phyloP scores from a whole-genome alignment of 2,329 filamentous ascomycete genomes.

The Penicillium olsonii region DNA sequence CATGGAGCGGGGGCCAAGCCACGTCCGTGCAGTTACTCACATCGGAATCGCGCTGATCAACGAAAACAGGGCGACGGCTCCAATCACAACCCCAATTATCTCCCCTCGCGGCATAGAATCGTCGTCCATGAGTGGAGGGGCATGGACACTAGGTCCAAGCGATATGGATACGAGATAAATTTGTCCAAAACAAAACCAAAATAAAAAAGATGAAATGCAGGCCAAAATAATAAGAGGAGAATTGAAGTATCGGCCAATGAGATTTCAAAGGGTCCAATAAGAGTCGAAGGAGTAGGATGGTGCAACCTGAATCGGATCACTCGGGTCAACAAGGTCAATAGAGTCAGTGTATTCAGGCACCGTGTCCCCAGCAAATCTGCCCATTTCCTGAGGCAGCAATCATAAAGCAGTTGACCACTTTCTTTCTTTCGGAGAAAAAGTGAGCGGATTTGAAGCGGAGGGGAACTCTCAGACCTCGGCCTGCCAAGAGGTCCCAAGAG shows the following conservation, averaged over 20 bases:
- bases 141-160: conserved; percentile 15
- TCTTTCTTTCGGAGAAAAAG: conserved; percentile 10
- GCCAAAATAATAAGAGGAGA: conserved; percentile 1
- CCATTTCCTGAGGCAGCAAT: background rate
- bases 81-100: conserved; percentile 33
- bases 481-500: conserved; percentile 21
- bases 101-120: conserved; percentile 23
- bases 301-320: conserved; percentile 10
- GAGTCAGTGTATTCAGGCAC: conserved; percentile 5
- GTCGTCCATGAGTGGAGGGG: conserved; percentile 24
- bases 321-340: conserved; percentile 2
- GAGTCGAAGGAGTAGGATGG: background rate
- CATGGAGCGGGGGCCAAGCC: conserved; percentile 18
- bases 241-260: conserved; percentile 12
- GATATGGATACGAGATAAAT: conserved; percentile 15
- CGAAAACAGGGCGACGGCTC: conserved; percentile 30
- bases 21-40: conserved; percentile 24
- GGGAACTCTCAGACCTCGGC: conserved; percentile 16
- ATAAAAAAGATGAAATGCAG: background rate
- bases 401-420: background rate
- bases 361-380: background rate
- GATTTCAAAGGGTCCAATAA: background rate
- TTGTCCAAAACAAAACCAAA: background rate
- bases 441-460: conserved; percentile 22
- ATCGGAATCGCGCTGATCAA: conserved; percentile 33